A percentile compares a stretch with the other conserved stretches of the same genome.
These are phyloP conservation scores for Platanthera guangdongensis DNA, from an alignment of 106 monocot genomes.

Conservation along the genomic window DNA sequence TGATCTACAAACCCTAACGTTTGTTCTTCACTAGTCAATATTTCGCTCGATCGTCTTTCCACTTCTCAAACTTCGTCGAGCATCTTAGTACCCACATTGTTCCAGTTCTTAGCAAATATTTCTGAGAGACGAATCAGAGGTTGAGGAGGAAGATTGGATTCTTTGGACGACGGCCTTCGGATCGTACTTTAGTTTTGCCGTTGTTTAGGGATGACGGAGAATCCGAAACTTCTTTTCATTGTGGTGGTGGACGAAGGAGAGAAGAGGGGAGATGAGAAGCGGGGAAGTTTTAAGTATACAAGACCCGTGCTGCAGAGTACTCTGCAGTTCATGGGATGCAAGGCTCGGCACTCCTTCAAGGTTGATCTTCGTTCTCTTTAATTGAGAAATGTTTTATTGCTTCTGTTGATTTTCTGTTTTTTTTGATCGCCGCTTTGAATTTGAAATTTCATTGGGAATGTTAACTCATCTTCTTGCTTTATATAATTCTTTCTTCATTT, in stretches of 20 bases:
- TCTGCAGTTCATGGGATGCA: constrained; percentile 83
- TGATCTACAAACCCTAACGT: constrained; percentile 1
- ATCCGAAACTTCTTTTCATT: constrained; percentile 55
- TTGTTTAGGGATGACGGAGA: constrained; percentile 40
- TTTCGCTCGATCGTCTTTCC: neutral
- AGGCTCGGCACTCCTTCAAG: constrained; percentile 87
- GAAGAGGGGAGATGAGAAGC: constrained; percentile 7
- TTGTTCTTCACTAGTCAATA: neutral
- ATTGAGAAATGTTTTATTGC: no score
- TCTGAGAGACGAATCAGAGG: neutral
- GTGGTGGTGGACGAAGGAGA: constrained; percentile 51
- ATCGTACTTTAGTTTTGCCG: neutral
- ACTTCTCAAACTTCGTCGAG: neutral
- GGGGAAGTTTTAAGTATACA: constrained; percentile 48
- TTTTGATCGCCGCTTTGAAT: neutral
- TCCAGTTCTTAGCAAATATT: neutral
- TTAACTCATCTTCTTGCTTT: neutral
- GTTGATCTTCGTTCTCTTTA: constrained; percentile 14
- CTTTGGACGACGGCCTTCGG: neutral
- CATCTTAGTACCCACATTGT: constrained; percentile 4
- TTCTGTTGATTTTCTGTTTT: neutral
- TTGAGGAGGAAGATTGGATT: neutral
- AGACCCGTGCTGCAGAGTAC: constrained; percentile 75
- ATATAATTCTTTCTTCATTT: neutral
- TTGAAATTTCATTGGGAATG: neutral